Evolutionary conservation across 345 rosid genomes (phyloP).

Genomic region (Angophora floribunda): DNA sequence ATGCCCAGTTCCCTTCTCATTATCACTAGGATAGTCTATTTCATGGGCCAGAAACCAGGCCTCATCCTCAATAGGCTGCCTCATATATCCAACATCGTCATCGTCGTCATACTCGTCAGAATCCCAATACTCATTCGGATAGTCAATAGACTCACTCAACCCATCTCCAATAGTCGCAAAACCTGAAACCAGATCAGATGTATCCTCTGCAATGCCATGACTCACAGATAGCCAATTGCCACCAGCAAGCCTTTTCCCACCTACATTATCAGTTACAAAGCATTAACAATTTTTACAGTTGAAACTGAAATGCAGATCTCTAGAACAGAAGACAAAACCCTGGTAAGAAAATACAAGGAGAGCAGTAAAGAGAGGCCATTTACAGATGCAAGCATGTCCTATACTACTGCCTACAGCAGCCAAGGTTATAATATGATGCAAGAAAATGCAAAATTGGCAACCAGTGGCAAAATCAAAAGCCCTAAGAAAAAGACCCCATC

Average conservation of each 20-base stretch:
- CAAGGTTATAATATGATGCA: not conserved
- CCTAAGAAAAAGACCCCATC: not conserved
- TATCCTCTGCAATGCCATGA: constrained; percentile 94
- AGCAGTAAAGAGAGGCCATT: not conserved
- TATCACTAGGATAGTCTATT: constrained; percentile 97
- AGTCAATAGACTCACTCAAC: constrained; percentile 85
- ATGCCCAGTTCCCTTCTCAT: constrained; percentile 81
- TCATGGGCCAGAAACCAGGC: constrained; percentile 99
- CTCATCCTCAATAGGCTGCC: constrained; percentile 99
- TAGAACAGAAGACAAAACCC: not conserved
- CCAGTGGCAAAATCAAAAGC: not conserved
- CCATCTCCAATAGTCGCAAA: constrained; percentile 98
- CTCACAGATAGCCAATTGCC: constrained; percentile 98
- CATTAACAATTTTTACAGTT: not conserved
- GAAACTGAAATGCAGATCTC: not conserved
- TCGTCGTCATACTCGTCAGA: constrained; percentile 98
- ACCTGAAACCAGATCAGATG: constrained; percentile 96
- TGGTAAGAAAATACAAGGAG: not conserved
- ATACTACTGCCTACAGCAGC: not conserved
- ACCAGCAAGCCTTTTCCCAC: constrained; percentile 76
- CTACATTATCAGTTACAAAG: constrained; percentile 25
- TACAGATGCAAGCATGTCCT: not conserved
- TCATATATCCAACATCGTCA: constrained; percentile 94
- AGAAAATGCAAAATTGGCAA: not conserved
- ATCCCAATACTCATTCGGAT: constrained; percentile 94